Conservation (phyloP, 495 filamentous ascomycete species). For the Penicillium odoratum region DNA sequence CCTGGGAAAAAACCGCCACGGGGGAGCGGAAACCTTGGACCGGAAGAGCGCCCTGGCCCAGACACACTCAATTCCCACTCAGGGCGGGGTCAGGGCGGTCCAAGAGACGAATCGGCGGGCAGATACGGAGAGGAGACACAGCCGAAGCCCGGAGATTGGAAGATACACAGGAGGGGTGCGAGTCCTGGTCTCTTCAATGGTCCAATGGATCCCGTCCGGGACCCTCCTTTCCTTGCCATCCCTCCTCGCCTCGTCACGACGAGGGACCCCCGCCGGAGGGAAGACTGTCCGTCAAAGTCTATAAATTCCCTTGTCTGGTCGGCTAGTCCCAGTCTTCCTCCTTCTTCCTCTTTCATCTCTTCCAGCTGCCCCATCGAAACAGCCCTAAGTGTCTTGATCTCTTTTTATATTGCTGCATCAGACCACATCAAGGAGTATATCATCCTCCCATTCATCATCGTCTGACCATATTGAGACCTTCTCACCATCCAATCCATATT, state of each 20-base stretch:
- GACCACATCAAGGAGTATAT: constrained; percentile 14
- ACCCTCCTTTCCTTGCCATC: constrained; percentile 27
- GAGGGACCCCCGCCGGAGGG: constrained; percentile 39
- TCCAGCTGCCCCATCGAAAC: constrained; percentile 39
- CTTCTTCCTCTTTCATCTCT: constrained; percentile 59
- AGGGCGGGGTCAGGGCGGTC: constrained; percentile 52
- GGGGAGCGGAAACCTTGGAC: constrained; percentile 35
- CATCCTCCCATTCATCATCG: constrained; percentile 18
- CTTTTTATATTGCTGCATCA: constrained; percentile 19
- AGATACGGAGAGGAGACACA: constrained; percentile 36
- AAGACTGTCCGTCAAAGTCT: constrained; percentile 54
- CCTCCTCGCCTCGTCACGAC: constrained; percentile 23
- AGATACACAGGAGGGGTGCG: constrained; percentile 42
- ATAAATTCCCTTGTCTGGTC: constrained; percentile 63
- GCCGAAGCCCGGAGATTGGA: constrained; percentile 42
- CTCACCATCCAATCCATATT: constrained; percentile 6
- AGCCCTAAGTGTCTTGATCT: constrained; percentile 19
- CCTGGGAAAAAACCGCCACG: constrained; percentile 26
- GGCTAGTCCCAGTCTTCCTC: constrained; percentile 34
- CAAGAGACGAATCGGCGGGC: constrained; percentile 46
- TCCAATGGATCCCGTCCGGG: constrained; percentile 39
- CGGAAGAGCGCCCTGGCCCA: constrained; percentile 33
- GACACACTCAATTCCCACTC: constrained; percentile 41
- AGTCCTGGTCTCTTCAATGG: constrained; percentile 48
- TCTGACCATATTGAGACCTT: constrained; percentile 19